Percentiles rank a stretch among this genome's conserved stretches.
Conservation (phyloP, 306 rosid species). For the Trichosanthes truncata region DNA sequence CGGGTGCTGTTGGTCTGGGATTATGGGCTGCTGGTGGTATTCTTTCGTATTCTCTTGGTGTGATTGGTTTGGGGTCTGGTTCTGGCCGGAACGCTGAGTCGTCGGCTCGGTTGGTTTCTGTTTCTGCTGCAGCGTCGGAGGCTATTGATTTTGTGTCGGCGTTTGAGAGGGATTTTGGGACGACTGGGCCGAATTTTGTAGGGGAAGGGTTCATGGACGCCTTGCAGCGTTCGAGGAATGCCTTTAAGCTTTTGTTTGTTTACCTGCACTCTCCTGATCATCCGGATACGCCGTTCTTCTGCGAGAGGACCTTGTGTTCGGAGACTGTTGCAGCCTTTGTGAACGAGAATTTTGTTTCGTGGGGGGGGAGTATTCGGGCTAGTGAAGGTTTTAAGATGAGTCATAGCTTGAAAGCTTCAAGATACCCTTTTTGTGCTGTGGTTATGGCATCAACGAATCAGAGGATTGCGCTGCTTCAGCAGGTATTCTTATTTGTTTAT, state of each 20-base stretch:
- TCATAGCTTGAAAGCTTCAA: constrained; percentile 84
- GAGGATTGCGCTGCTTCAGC: constrained; percentile 89
- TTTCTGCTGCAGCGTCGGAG: constrained; percentile 54
- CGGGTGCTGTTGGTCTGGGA: constrained; percentile 81
- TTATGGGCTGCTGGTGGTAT: constrained; percentile 96
- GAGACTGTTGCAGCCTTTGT: constrained; percentile 45
- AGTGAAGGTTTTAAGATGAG: constrained; percentile 99
- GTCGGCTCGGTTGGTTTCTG: constrained; percentile 45
- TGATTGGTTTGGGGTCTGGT: constrained; percentile 54
- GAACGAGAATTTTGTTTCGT: constrained; percentile 78
- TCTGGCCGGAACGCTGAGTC: constrained; percentile 21
- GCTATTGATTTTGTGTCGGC: constrained; percentile 53
- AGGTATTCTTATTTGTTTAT: constrained; percentile 28
- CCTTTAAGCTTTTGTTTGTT: constrained; percentile 68
- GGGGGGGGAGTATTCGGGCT: constrained; percentile 91
- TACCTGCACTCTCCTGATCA: constrained; percentile 96
- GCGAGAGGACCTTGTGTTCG: constrained; percentile 73
- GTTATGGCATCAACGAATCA: constrained; percentile 93
- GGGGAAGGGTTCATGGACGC: constrained; percentile 89
- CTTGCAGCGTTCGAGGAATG: constrained; percentile 67
- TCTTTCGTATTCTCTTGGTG: constrained; percentile 70
- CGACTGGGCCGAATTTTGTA: constrained; percentile 50
- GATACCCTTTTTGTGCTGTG: constrained; percentile 87
- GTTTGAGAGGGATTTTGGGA: constrained; percentile 71
- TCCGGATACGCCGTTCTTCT: constrained; percentile 76